Conservation (phyloP, 1,284 basidiomycete species). For the Agaricales sp. region DNA sequence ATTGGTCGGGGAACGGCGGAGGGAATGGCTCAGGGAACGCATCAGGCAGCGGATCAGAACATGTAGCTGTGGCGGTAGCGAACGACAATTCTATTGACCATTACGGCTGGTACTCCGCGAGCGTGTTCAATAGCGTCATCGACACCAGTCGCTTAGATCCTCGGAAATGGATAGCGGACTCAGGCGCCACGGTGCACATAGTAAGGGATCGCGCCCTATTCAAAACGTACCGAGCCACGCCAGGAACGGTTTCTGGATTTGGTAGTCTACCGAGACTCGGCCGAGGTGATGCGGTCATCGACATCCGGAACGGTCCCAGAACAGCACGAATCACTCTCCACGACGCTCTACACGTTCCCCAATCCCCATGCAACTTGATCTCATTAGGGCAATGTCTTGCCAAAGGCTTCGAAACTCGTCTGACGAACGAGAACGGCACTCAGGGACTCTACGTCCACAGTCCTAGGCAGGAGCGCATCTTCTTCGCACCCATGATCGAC, state of each 20-base stretch:
- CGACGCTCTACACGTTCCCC: constrained; percentile 21
- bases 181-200: constrained; percentile 7
- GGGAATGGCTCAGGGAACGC: neutral
- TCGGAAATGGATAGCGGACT: constrained; percentile 7
- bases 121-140: too few species aligned
- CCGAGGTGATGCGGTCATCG: constrained; percentile 6
- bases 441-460: too few species aligned
- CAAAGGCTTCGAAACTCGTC: neutral
- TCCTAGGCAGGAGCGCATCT: neutral
- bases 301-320: constrained; percentile 8
- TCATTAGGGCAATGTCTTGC: constrained; percentile 16
- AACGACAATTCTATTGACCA: too few species aligned
- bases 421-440: neutral
- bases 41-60: neutral
- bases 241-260: neutral
- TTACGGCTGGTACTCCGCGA: too few species aligned
- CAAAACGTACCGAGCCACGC: constrained; percentile 2
- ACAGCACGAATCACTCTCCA: constrained; percentile 12
- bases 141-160: neutral
- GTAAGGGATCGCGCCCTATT: constrained; percentile 4
- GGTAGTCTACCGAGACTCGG: constrained; percentile 1
- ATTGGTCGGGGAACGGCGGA: neutral
- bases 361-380: constrained; percentile 22
- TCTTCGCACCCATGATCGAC: neutral
- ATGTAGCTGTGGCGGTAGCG: too few species aligned